Evolutionary conservation across 1,284 basidiomycete genomes (phyloP), one percentile per base, ranked within the genome.

Genomic region (Kwoniella shivajii): DNA sequence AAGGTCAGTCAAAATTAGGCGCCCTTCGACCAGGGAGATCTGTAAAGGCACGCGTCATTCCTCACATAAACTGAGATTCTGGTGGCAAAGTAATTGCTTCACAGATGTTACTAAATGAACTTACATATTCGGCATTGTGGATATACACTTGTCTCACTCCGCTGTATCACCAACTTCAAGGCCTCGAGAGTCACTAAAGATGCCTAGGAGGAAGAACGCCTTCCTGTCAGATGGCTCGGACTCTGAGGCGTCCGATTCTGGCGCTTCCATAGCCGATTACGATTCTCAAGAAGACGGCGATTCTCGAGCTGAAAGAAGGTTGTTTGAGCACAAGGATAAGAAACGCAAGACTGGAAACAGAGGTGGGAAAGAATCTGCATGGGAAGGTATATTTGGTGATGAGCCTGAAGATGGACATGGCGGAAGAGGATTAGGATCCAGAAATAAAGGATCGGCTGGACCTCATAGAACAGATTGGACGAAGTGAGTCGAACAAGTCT

Each of bases 311-410:
- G 91, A 92, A 71, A 85, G 87, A 36, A 84, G 83, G 31, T 82
- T 92, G 22, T 91, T 92, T 73, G 83, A 88, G 73, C 84, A 92
- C 29, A 68, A 68, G 63, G 89, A 89, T 4, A 89, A 89, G 76
- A 82, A 85, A 58, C 80, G 83, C 57, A 71, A 71, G 30, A 73
- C 74, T 54, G 83, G 84, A 55, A 85, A 81, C 69, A 63, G 75
- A 7, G 80, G 84, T 56, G 86, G 84, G 27, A 90, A 88, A 73
- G 87, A 89, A 34, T 85, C 87, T 55, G 87, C 87, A 1, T 82
- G 88, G 54, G 92, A 94, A 68, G 92, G 92, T 3, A 81, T 92
- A 0, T 94, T 92, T 78, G 90, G 82, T 0, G 85, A 87, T 1
- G 87, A 86, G 54, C 87, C 88, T 36, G 86, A 86, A 20, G 34